phyloP scores from a whole-genome alignment of 225 moss, liverwort and hornwort genomes.

The Takakia lepidozioides region DNA sequence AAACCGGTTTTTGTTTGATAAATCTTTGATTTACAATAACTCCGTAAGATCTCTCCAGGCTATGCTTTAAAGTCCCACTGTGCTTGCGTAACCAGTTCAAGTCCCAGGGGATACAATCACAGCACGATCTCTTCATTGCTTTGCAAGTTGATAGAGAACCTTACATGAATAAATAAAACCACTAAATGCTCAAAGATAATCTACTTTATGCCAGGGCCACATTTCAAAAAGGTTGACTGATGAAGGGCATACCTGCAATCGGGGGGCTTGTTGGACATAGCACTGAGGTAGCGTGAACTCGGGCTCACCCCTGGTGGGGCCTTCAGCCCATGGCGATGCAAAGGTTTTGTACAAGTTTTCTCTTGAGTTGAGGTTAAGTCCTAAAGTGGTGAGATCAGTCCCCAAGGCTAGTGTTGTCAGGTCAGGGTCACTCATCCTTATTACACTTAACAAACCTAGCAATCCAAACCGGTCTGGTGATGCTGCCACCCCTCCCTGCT shows the following conservation, averaged over 20 bases:
- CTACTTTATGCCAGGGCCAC: no score
- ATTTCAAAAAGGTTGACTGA: no score
- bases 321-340: slow-evolving; percentile 99
- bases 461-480: slow-evolving; percentile 87
- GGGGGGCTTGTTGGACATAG: slow-evolving; percentile 87
- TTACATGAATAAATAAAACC: no score
- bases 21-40: no score
- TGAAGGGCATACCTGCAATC: slow-evolving; percentile 98
- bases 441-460: slow-evolving; percentile 92
- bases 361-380: slow-evolving; percentile 94
- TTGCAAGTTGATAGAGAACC: no score
- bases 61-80: no score
- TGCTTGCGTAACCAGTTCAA: no score
- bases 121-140: no score
- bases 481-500: slow-evolving; percentile 39
- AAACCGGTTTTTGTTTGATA: no score
- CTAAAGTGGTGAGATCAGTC: slow-evolving; percentile 92
- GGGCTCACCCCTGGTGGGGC: slow-evolving; percentile 89
- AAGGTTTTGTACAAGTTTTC: slow-evolving; percentile 99
- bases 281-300: slow-evolving; percentile 86
- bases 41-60: no score
- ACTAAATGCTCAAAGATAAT: no score
- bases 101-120: no score
- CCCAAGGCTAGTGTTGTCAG: slow-evolving; percentile 96
- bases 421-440: slow-evolving; percentile 94